phyloP scores from a whole-genome alignment of 768 basidiomycete species.

The Pisolithus microcarpus region DNA sequence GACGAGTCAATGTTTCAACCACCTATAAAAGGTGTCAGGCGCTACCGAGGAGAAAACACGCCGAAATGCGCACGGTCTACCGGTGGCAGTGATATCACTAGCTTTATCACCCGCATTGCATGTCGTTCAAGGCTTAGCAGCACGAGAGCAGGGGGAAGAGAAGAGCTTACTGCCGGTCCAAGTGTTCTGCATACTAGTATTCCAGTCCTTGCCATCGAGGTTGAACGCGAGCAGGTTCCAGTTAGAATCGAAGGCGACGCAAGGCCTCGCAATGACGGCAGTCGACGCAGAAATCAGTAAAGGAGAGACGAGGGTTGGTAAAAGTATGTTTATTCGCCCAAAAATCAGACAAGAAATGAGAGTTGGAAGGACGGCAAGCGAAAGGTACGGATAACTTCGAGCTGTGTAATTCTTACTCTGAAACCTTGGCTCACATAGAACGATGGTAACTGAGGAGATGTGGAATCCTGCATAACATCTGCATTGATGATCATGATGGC shows the following conservation, averaged over 20 bases:
- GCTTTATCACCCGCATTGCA: conserved; percentile 28
- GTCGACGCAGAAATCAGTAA: conserved; percentile 33
- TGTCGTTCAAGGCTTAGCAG: conserved; percentile 1
- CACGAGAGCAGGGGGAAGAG: neutral
- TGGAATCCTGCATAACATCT: neutral
- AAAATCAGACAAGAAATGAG: neutral
- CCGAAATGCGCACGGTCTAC: conserved; percentile 62
- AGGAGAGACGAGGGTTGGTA: conserved; percentile 48
- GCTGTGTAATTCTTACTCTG: too few relatives aligned
- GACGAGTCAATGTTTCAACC: too few relatives aligned
- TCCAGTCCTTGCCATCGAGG: conserved; percentile 77
- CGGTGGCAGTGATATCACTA: conserved; percentile 62
- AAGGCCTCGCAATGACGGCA: conserved; percentile 40
- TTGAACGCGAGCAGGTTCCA: conserved; percentile 89
- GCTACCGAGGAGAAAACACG: neutral
- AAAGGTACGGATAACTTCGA: neutral
- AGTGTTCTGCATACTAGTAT: conserved; percentile 59
- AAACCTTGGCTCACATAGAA: neutral
- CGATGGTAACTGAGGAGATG: neutral
- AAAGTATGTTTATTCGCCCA: conserved; percentile 26
- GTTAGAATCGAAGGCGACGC: conserved; percentile 69
- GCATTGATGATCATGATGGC: neutral
- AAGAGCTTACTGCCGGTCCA: conserved; percentile 54
- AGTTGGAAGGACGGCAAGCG: neutral
- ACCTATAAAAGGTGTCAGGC: conserved; percentile 31